Evolutionary conservation across 2,329 filamentous ascomycete species (phyloP).

Genomic region (Ilyonectria sp.): DNA sequence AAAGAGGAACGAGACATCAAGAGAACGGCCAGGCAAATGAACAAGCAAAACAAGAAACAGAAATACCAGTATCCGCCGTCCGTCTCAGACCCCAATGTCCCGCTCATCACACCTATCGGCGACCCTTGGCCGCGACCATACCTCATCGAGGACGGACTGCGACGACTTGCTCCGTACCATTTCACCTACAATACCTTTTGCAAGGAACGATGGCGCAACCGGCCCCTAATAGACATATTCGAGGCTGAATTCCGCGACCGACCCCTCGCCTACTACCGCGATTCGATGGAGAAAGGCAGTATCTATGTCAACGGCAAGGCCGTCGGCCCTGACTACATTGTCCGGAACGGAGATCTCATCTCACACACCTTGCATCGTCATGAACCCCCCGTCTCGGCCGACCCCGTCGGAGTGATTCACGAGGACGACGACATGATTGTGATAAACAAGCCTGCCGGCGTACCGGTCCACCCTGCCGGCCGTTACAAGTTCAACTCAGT

Average conservation of each 20-base stretch:
- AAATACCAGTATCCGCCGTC: slow-evolving; percentile 37
- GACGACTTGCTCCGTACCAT: slow-evolving; percentile 88
- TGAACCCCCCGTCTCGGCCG: slow-evolving; percentile 90
- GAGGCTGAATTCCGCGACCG: slow-evolving; percentile 92
- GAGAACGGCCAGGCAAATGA: slow-evolving; percentile 4
- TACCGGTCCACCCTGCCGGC: slow-evolving; percentile 95
- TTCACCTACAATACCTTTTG: slow-evolving; percentile 96
- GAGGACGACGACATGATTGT: slow-evolving; percentile 96
- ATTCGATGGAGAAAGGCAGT: slow-evolving; percentile 84
- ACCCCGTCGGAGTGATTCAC: slow-evolving; percentile 86
- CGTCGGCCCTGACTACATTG: slow-evolving; percentile 76
- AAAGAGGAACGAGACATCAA: slow-evolving; percentile 15
- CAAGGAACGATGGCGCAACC: slow-evolving; percentile 92
- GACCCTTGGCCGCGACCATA: slow-evolving; percentile 77
- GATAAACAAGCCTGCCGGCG: slow-evolving; percentile 95
- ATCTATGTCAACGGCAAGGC: slow-evolving; percentile 85
- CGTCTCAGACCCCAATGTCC: slow-evolving; percentile 40
- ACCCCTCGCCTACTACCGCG: slow-evolving; percentile 86
- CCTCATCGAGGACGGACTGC: slow-evolving; percentile 85
- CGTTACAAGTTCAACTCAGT: slow-evolving; percentile 97
- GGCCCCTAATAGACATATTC: slow-evolving; percentile 89
- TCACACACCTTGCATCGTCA: slow-evolving; percentile 96
- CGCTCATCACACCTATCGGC: slow-evolving; percentile 53
- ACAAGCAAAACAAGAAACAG: slow-evolving; percentile 34
- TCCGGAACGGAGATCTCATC: slow-evolving; percentile 92